Percentiles rank a stretch among this genome's conserved stretches.
Conservation (phyloP, 805 yeast species). For the Candida hungchunana region DNA sequence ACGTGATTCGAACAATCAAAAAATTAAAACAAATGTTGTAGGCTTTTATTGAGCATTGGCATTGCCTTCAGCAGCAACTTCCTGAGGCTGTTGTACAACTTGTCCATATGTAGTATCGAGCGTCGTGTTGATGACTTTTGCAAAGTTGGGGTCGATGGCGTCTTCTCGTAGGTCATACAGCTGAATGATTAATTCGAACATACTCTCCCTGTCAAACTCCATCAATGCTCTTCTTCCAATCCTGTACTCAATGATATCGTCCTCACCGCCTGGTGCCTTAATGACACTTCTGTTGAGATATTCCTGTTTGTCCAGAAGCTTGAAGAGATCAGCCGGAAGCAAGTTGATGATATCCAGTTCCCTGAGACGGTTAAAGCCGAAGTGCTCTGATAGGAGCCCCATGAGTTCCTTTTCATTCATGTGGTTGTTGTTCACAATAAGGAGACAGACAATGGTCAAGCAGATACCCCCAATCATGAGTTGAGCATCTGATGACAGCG, state of each 20-base stretch:
- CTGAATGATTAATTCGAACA: too few species aligned
- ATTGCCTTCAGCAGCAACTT: too few species aligned
- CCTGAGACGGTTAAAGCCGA: conserved; percentile 19
- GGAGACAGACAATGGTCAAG: conserved; percentile 19
- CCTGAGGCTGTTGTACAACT: too few species aligned
- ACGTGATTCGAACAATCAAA: too few species aligned
- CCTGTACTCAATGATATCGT: conserved; percentile 27
- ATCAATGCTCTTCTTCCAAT: conserved; percentile 27
- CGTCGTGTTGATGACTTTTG: too few species aligned
- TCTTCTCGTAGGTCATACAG: too few species aligned
- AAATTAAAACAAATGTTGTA: too few species aligned
- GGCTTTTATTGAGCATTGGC: too few species aligned
- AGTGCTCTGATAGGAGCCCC: conserved; percentile 35
- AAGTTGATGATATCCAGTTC: conserved; percentile 13
- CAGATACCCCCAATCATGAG: conserved; percentile 21
- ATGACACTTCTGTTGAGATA: conserved; percentile 23
- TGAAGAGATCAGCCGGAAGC: conserved; percentile 21
- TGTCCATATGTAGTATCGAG: too few species aligned
- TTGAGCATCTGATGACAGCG: conserved; percentile 15
- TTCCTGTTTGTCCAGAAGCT: conserved; percentile 23
- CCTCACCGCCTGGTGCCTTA: conserved; percentile 13
- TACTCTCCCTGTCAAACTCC: conserved; percentile 27
- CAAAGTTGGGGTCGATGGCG: too few species aligned
- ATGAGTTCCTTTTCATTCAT: conserved; percentile 39
- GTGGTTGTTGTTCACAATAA: conserved; percentile 26